Conservation (phyloP, 164 flowering plant species). For the Buxus sempervirens region DNA sequence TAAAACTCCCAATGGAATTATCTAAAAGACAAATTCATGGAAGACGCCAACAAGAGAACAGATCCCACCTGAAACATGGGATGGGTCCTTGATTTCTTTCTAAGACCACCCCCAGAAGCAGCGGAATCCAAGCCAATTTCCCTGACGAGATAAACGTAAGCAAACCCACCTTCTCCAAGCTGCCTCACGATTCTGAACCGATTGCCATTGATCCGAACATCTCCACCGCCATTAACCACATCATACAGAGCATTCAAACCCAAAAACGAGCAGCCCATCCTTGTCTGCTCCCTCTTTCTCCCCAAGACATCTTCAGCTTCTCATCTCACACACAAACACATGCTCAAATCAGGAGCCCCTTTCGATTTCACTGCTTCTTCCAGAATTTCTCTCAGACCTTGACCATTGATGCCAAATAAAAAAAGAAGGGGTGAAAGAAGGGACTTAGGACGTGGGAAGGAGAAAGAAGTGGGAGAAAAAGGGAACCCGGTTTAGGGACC, state of each 20-base stretch:
- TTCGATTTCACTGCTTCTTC: too few relatives aligned
- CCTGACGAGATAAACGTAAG: conserved; percentile 77
- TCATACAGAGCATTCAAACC: conserved; percentile 94
- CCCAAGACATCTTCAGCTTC: background rate
- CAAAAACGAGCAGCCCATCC: conserved; percentile 91
- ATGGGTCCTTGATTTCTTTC: conserved; percentile 71
- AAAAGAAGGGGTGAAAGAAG: too few relatives aligned
- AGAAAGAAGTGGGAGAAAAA: too few relatives aligned
- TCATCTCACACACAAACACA: too few relatives aligned
- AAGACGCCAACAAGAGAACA: conserved; percentile 10
- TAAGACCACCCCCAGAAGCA: conserved; percentile 32
- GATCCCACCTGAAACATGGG: conserved; percentile 65
- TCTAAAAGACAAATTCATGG: background rate
- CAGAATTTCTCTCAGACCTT: too few relatives aligned
- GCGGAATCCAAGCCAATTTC: conserved; percentile 53
- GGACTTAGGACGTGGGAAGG: too few relatives aligned
- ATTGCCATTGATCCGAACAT: conserved; percentile 98
- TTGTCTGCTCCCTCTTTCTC: background rate
- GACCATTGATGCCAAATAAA: too few relatives aligned
- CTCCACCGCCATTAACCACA: conserved; percentile 81
- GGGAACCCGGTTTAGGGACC: too few relatives aligned
- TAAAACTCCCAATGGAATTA: background rate
- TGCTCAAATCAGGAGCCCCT: too few relatives aligned
- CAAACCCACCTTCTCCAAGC: conserved; percentile 95
- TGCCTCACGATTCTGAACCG: conserved; percentile 82